Conservation (phyloP, 2,329 filamentous ascomycete species). For the Orbilia brochopaga region DNA sequence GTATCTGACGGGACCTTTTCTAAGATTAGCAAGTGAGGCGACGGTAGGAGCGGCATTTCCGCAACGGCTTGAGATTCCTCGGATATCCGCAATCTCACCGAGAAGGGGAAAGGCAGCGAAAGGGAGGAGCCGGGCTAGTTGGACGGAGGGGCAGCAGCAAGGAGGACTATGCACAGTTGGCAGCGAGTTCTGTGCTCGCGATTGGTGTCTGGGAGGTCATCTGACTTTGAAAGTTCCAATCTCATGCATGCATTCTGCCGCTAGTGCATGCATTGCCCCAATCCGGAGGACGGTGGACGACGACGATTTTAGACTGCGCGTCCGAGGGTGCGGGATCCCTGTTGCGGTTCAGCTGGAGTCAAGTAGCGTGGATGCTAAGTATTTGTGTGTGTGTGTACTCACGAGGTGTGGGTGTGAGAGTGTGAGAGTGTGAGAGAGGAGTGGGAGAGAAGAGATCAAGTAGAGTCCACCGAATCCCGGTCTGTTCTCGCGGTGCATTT, state of each 20-base stretch:
- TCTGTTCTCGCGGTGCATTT: not conserved
- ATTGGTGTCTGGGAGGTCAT: conserved; percentile 44
- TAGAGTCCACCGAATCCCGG: not conserved
- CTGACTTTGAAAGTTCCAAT: conserved; percentile 47
- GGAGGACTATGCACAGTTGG: too few relatives aligned
- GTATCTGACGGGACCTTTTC: conserved; percentile 18
- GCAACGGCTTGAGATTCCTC: conserved; percentile 37
- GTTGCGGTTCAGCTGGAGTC: not conserved
- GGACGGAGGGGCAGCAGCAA: conserved; percentile 16
- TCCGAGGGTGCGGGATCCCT: not conserved
- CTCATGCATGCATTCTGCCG: conserved; percentile 40
- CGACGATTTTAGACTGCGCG: not conserved
- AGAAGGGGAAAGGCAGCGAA: conserved; percentile 18
- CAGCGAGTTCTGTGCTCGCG: too few relatives aligned
- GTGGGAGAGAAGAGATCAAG: not conserved
- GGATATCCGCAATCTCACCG: conserved; percentile 26
- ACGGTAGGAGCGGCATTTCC: conserved; percentile 48
- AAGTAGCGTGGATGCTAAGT: too few relatives aligned
- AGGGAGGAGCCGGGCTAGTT: not conserved
- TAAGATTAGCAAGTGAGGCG: conserved; percentile 42
- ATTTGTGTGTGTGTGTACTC: too few relatives aligned
- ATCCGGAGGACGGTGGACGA: conserved; percentile 32
- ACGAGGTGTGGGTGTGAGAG: too few relatives aligned
- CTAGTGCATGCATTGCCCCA: conserved; percentile 47
- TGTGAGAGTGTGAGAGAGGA: too few relatives aligned